Percentiles rank a stretch among this genome's conserved stretches.
phyloP scores from a whole-genome alignment of 257 asterid species.

The Cynanchum wilfordii region DNA sequence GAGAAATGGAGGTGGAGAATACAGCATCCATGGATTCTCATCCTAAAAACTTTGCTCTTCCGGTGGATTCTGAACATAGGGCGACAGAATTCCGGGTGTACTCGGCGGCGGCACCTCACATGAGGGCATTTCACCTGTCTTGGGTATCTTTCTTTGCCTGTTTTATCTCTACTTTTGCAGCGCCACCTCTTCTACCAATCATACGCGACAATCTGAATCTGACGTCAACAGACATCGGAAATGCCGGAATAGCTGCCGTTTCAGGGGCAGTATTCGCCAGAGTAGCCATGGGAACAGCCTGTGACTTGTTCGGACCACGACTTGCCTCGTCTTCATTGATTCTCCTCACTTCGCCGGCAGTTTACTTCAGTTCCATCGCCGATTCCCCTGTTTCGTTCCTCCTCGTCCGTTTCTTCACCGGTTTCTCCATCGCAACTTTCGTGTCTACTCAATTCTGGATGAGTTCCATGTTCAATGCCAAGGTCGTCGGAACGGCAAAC shows the following conservation, averaged over 20 bases:
- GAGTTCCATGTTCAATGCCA: conserved; percentile 66
- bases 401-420: conserved; percentile 61
- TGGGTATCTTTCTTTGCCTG: conserved; percentile 89
- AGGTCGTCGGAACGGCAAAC: conserved; percentile 75
- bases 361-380: conserved; percentile 43
- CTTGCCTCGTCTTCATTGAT: conserved; percentile 63
- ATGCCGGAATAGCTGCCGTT: conserved; percentile 81
- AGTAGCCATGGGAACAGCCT: conserved; percentile 79
- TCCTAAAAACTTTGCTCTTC: conserved; percentile 36
- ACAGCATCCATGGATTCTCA: conserved; percentile 20
- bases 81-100: conserved; percentile 47
- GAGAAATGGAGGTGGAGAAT: conserved; percentile 35
- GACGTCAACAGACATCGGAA: conserved; percentile 82
- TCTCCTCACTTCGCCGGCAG: conserved; percentile 73
- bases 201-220: conserved; percentile 79
- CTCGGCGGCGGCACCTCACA: conserved; percentile 65
- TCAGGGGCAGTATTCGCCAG: conserved; percentile 82
- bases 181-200: conserved; percentile 76
- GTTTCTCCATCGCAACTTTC: conserved; percentile 73
- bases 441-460: conserved; percentile 93
- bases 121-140: conserved; percentile 81
- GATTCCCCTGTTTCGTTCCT: conserved; percentile 47
- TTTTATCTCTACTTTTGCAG: conserved; percentile 83
- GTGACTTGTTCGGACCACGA: conserved; percentile 76
- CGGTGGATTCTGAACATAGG: conserved; percentile 81